Conservation (phyloP, 345 rosid genomes). For the Corchorus olitorius region DNA sequence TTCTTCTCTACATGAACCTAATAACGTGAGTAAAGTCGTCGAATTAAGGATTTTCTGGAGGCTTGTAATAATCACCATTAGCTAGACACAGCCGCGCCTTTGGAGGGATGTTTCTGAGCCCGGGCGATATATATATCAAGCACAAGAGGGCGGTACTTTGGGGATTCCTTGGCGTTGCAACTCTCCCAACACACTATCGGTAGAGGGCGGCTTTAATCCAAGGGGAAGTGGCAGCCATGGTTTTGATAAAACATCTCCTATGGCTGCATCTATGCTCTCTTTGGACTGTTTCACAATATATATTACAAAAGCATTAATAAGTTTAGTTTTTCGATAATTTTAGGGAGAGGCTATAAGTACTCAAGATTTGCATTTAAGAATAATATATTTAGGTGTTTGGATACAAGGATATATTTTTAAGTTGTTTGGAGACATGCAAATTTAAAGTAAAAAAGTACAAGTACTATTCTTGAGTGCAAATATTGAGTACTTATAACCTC, state of each 20-base stretch:
- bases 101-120: not conserved
- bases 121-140: conserved; percentile 23
- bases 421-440: no score
- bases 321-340: not conserved
- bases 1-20: conserved; percentile 23
- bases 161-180: conserved; percentile 75
- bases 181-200: conserved; percentile 65
- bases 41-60: conserved; percentile 23
- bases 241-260: conserved; percentile 73
- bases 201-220: conserved; percentile 72
- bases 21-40: conserved; percentile 41
- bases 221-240: conserved; percentile 90
- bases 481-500: no score
- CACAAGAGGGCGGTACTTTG: conserved; percentile 55
- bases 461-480: no score
- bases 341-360: no score
- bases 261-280: conserved; percentile 72
- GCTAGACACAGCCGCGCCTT: not conserved
- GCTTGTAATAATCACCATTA: not conserved
- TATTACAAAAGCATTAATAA: not conserved
- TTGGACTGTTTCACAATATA: conserved; percentile 43
- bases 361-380: no score
- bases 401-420: no score
- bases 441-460: no score
- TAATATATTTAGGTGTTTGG: no score